Evolutionary conservation across 805 yeast genomes (phyloP).

Genomic region (Ogataea saltuana): DNA sequence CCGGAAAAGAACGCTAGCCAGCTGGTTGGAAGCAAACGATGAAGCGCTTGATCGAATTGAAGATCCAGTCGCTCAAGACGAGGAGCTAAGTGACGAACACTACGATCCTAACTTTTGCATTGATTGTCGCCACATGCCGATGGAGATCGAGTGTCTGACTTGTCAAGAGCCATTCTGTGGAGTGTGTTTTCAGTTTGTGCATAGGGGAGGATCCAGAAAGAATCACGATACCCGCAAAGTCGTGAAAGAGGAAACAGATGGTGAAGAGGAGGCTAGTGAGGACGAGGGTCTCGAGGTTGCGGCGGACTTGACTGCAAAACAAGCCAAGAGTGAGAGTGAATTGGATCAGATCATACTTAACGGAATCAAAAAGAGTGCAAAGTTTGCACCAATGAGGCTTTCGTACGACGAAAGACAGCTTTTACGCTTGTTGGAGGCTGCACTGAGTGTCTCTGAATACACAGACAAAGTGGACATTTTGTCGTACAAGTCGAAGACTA

Average conservation of each 20-base stretch:
- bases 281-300: slow-evolving; percentile 16
- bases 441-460: slow-evolving; percentile 74
- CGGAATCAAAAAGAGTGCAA: slow-evolving; percentile 45
- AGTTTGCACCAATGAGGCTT: slow-evolving; percentile 69
- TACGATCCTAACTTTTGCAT: slow-evolving; percentile 50
- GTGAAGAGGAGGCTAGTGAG: slow-evolving; percentile 21
- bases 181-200: slow-evolving; percentile 68
- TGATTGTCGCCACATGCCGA: slow-evolving; percentile 74
- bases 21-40: slow-evolving; percentile 27
- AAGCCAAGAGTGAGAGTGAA: slow-evolving; percentile 17
- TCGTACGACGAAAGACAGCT: slow-evolving; percentile 68
- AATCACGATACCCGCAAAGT: slow-evolving; percentile 39
- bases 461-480: slow-evolving; percentile 77
- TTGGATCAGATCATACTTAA: slow-evolving; percentile 30
- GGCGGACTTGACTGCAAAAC: slow-evolving; percentile 20
- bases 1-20: slow-evolving; percentile 27
- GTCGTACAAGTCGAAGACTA: slow-evolving; percentile 65
- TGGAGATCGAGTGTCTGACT: slow-evolving; percentile 57
- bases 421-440: slow-evolving; percentile 68
- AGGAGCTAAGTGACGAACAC: slow-evolving; percentile 27
- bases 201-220: slow-evolving; percentile 65
- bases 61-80: neutral
- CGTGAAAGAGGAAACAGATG: slow-evolving; percentile 20
- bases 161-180: slow-evolving; percentile 71
- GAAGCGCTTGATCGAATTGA: neutral